phyloP scores from a whole-genome alignment of 768 basidiomycete genomes.

The Sutorius australiensis region DNA sequence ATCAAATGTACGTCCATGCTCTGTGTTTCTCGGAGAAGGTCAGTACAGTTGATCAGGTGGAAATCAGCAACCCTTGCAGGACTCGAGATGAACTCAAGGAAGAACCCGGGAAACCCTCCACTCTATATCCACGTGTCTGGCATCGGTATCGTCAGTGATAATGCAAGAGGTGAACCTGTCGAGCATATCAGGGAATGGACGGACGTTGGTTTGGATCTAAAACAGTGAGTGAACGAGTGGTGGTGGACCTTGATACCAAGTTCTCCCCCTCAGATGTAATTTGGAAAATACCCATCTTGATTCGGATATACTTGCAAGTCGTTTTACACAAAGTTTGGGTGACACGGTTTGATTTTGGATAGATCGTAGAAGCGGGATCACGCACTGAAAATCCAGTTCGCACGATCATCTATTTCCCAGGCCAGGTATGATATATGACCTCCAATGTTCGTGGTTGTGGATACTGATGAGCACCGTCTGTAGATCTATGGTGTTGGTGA shows the following conservation, averaged over 20 bases:
- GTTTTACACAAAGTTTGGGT: not conserved
- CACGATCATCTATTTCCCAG: slow-evolving; percentile 42
- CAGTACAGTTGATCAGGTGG: not conserved
- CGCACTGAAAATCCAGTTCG: slow-evolving; percentile 39
- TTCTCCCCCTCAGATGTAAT: slow-evolving; percentile 20
- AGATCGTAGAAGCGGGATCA: slow-evolving; percentile 40
- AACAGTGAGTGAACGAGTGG: slow-evolving; percentile 18
- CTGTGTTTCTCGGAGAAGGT: not conserved
- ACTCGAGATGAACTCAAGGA: slow-evolving; percentile 35
- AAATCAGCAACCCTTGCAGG: slow-evolving; percentile 37
- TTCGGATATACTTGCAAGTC: slow-evolving; percentile 30
- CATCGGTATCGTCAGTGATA: slow-evolving; percentile 38
- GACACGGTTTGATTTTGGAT: not conserved
- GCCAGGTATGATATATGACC: slow-evolving; percentile 19
- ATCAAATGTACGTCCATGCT: slow-evolving; percentile 27
- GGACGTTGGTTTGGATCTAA: slow-evolving; percentile 37
- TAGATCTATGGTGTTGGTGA: slow-evolving; percentile 43
- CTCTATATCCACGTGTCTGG: slow-evolving; percentile 45
- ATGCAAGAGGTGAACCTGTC: slow-evolving; percentile 37
- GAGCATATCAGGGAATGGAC: slow-evolving; percentile 33
- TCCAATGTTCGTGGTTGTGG: not conserved
- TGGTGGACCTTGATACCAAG: not conserved
- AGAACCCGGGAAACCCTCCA: slow-evolving; percentile 36
- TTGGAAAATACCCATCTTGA: slow-evolving; percentile 31
- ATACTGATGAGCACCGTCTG: not conserved